These are phyloP conservation scores for Phytopythium ostracodes DNA, from an alignment of 352 stramenopile genomes.

Conservation along the genomic window DNA sequence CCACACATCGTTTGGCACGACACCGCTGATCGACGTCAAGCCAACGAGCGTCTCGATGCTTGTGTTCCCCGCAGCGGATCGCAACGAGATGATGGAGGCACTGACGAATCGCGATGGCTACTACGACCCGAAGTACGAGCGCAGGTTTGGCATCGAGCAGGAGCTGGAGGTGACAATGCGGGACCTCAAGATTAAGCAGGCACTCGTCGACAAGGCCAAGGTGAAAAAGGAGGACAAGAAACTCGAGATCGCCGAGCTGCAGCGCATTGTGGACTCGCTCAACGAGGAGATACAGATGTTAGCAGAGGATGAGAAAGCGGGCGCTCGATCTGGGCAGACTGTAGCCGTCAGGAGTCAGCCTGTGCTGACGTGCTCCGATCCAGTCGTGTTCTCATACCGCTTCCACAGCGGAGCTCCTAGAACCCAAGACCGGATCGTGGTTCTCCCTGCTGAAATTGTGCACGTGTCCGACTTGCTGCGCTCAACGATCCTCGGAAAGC, in stretches of 20 bases:
- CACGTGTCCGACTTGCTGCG: conserved; percentile 39
- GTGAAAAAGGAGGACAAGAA: conserved; percentile 11
- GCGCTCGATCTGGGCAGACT: neutral
- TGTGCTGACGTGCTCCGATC: conserved; percentile 10
- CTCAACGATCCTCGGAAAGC: conserved; percentile 40
- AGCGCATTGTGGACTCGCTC: conserved; percentile 12
- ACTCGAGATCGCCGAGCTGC: conserved; percentile 15
- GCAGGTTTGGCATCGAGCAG: conserved; percentile 21
- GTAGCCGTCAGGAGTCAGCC: neutral
- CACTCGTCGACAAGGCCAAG: conserved; percentile 12
- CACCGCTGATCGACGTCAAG: conserved; percentile 52
- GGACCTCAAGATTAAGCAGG: conserved; percentile 16
- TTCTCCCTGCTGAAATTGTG: conserved; percentile 44
- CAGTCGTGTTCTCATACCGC: conserved; percentile 29
- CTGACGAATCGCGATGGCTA: conserved; percentile 17
- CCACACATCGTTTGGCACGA: conserved; percentile 55
- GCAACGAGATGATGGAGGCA: conserved; percentile 12
- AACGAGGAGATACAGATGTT: conserved; percentile 9
- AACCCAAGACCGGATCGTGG: conserved; percentile 27
- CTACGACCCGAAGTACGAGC: conserved; percentile 20
- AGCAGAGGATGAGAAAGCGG: neutral
- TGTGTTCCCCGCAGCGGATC: conserved; percentile 25
- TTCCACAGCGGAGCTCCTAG: conserved; percentile 25
- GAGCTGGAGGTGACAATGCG: conserved; percentile 29
- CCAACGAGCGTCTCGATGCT: conserved; percentile 30